Evolutionary conservation across 441 rosid genomes (phyloP).

Genomic region (Syzygium syzygioides): DNA sequence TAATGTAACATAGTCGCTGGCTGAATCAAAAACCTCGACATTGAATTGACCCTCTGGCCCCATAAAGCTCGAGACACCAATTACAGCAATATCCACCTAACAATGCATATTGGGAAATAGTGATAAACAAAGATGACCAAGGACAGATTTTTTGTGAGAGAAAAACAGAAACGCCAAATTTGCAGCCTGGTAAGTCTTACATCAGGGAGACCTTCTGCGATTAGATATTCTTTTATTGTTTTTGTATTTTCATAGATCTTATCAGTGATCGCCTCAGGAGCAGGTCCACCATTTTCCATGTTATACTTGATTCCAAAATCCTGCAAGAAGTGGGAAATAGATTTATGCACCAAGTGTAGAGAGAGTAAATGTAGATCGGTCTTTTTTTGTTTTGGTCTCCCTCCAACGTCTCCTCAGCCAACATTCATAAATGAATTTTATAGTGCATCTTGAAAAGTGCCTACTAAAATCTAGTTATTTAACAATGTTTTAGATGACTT

Average conservation of each 20-base stretch:
- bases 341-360: not conserved
- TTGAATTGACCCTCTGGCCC: conserved; percentile 90
- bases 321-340: conserved; percentile 23
- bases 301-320: conserved; percentile 99
- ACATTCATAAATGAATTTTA: not conserved
- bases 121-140: not conserved
- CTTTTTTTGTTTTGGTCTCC: not conserved
- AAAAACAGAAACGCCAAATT: not conserved
- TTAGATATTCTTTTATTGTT: conserved; percentile 76
- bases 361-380: not conserved
- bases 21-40: conserved; percentile 93
- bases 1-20: conserved; percentile 79
- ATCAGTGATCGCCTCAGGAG: conserved; percentile 94
- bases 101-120: conserved; percentile 4
- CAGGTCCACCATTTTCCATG: conserved; percentile 99
- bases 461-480: not conserved
- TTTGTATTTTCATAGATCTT: conserved; percentile 92
- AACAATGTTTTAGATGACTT: not conserved
- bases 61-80: conserved; percentile 59
- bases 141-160: not conserved
- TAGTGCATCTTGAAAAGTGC: not conserved
- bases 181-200: conserved; percentile 32
- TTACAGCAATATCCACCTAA: conserved; percentile 74
- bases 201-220: conserved; percentile 68
- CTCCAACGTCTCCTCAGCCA: not conserved